Conservation (phyloP, 306 rosid genomes). For the Cucumis melo region DNA sequence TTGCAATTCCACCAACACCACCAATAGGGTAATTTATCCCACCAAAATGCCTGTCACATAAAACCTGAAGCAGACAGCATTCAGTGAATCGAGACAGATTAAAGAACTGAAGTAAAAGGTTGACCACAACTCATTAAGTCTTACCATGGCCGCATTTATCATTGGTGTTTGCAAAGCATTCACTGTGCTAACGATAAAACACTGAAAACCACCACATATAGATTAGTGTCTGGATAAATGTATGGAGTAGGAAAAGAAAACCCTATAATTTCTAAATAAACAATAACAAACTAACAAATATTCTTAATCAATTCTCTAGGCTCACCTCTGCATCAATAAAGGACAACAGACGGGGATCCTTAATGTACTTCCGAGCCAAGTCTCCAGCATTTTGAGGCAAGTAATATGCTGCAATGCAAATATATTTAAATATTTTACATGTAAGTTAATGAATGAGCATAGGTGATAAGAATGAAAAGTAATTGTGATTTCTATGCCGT, state of each 20-base stretch:
- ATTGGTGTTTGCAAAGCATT: constrained; percentile 92
- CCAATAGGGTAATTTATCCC: constrained; percentile 93
- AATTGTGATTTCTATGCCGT: not conserved
- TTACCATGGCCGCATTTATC: constrained; percentile 97
- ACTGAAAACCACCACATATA: constrained; percentile 30
- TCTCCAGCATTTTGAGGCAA: constrained; percentile 94
- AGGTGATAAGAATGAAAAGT: constrained; percentile 6
- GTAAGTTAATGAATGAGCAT: not conserved
- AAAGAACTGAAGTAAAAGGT: not conserved
- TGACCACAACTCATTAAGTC: constrained; percentile 1
- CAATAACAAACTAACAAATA: not conserved
- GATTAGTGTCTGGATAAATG: constrained; percentile 3
- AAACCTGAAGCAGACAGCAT: constrained; percentile 36
- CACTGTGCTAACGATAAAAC: constrained; percentile 93
- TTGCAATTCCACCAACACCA: constrained; percentile 90
- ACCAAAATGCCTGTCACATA: constrained; percentile 91
- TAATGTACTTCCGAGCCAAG: constrained; percentile 73
- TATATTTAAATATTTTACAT: not conserved
- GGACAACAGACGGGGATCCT: constrained; percentile 71
- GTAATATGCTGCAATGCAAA: constrained; percentile 58
- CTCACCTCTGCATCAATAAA: constrained; percentile 94
- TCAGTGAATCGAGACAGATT: constrained; percentile 3
- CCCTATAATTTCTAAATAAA: not conserved
- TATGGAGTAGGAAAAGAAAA: not conserved
- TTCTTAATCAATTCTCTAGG: not conserved